phyloP scores from a whole-genome alignment of 371 early-diverging fungal genomes.

The Rhizopus sp. region DNA sequence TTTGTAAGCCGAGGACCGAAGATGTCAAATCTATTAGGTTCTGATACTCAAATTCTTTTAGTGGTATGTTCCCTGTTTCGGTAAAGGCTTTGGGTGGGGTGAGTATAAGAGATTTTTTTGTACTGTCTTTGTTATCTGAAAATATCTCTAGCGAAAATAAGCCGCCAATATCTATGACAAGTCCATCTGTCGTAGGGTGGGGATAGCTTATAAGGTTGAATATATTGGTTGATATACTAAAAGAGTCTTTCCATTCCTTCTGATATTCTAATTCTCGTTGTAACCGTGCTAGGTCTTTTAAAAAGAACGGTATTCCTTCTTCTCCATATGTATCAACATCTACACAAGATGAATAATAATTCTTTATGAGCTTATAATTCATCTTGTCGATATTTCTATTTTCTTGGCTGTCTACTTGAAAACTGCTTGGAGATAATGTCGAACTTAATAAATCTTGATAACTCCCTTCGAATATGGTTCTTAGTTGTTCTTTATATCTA shows the following conservation, averaged over 20 bases:
- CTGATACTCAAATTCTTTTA: constrained; percentile 3
- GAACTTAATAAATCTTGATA: constrained; percentile 13
- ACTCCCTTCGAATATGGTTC: constrained; percentile 18
- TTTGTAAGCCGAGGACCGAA: constrained; percentile 13
- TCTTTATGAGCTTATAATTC: constrained; percentile 46
- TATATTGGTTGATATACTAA: constrained; percentile 6
- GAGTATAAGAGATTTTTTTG: constrained; percentile 9
- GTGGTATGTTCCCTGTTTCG: neutral
- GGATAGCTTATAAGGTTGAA: constrained; percentile 15
- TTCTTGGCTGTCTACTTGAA: constrained; percentile 10
- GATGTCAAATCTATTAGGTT: constrained; percentile 3
- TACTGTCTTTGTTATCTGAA: constrained; percentile 7
- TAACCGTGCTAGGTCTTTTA: constrained; percentile 6
- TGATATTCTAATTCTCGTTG: neutral
- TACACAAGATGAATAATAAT: constrained; percentile 57
- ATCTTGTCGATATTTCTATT: constrained; percentile 26
- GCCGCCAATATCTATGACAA: constrained; percentile 20
- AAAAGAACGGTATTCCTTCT: constrained; percentile 7
- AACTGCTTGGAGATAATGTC: constrained; percentile 16
- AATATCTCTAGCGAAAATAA: constrained; percentile 18
- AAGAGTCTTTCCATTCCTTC: neutral
- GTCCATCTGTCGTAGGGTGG: constrained; percentile 1
- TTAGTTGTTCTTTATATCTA: constrained; percentile 13
- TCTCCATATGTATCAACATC: constrained; percentile 30
- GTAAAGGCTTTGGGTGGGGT: constrained; percentile 12